phyloP scores from a whole-genome alignment of 345 rosid genomes.

The Eucalyptus virginea region DNA sequence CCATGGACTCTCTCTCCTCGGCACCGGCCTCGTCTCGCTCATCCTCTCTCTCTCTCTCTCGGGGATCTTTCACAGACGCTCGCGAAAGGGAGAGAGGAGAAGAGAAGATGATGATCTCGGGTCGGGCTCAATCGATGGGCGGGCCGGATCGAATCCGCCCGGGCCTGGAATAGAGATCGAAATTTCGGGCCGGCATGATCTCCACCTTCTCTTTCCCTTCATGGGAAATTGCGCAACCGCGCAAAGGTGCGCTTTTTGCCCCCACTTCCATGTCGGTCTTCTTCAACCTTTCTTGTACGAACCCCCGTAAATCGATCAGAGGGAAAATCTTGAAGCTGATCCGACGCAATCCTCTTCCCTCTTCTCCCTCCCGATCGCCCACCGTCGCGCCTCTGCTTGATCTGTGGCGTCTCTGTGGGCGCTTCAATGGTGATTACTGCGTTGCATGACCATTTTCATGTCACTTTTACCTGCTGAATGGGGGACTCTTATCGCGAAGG shows the following conservation, averaged over 20 bases:
- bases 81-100: neutral
- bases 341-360: slow-evolving; percentile 41
- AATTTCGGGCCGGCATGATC: neutral
- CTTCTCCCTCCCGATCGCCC: slow-evolving; percentile 27
- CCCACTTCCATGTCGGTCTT: neutral
- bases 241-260: neutral
- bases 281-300: neutral
- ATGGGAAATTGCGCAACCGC: neutral
- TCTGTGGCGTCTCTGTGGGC: slow-evolving; percentile 46
- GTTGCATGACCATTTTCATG: neutral
- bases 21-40: slow-evolving; percentile 90
- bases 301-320: neutral
- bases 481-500: neutral
- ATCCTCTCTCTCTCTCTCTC: slow-evolving; percentile 5
- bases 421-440: slow-evolving; percentile 46
- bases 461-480: neutral
- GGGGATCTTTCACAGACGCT: neutral
- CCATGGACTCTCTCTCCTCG: slow-evolving; percentile 94
- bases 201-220: neutral
- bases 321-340: slow-evolving; percentile 20
- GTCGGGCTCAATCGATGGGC: neutral
- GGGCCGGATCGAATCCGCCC: neutral
- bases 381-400: slow-evolving; percentile 53
- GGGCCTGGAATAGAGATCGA: neutral
- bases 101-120: neutral